Evolutionary conservation across 2,329 filamentous ascomycete genomes (phyloP), one percentile per base, ranked within the genome.

Genomic region (Arthrobotrys iridis): DNA sequence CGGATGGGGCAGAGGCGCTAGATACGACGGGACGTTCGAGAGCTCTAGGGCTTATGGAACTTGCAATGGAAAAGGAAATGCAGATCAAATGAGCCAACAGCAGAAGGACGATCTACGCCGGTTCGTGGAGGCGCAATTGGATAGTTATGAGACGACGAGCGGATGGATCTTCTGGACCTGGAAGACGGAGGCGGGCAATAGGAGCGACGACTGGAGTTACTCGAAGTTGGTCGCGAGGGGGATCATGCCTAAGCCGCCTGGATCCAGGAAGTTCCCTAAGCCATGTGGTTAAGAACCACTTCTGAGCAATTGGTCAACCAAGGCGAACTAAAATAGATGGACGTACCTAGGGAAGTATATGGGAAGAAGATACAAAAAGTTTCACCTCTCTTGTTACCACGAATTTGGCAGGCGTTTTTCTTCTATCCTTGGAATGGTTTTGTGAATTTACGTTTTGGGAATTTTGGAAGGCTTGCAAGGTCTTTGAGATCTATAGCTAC

Each of bases 141-240:
- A 83, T 28, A 81, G 84, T 0, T 88, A 85, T 77, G 86, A 88
- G 7, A 82, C 83, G 62, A 84, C 85, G 0, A 81, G 85, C 26
- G 86, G 87, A 1, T 88, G 86, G 86, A 81, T 87, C 26, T 87
- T 85, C 79, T 88, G 86, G 86, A 87, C 86, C 75, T 88, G 86
- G 81, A 88, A 88, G 82, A 87, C 86, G 0, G 85, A 88, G 77
- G 75, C 76, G 0, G 83, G 86, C 85, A 85, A 87, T 79, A 83
- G 84, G 22, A 84, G 85, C 70, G 80, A 80, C 24, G 72, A 76
- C 15, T 71, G 72, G 72, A 71, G 59, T 55, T 50, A 65, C 20
- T 62, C 58, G 24, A 70, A 60, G 52, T 43, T 71, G 59, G 40
- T 76, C 3, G 18, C 15, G 6, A 26, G 33, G 22, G 57, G 63